Conservation (phyloP, 495 filamentous ascomycete species). For the Trichoderma gamsii region DNA sequence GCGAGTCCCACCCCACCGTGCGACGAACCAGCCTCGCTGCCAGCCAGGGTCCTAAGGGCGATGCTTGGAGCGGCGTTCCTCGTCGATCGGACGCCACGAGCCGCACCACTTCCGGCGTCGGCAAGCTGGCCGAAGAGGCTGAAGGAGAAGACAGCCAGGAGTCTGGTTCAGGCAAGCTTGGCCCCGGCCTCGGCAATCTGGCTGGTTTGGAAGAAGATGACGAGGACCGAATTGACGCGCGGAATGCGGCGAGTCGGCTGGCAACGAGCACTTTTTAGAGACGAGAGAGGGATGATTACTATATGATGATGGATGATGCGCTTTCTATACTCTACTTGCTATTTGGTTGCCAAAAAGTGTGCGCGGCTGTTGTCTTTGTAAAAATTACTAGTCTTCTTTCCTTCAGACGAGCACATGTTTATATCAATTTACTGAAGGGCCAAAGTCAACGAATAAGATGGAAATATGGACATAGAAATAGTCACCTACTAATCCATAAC, state of each 20-base stretch:
- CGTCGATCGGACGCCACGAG: slow-evolving; percentile 68
- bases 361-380: background rate
- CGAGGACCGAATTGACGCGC: slow-evolving; percentile 87
- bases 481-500: background rate
- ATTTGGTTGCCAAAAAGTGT: background rate
- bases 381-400: background rate
- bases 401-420: slow-evolving; percentile 6
- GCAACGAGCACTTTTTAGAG: slow-evolving; percentile 86
- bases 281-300: background rate
- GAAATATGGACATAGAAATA: background rate
- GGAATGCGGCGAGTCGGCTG: slow-evolving; percentile 88
- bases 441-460: background rate
- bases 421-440: background rate
- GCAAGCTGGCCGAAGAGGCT: slow-evolving; percentile 37
- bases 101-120: slow-evolving; percentile 64
- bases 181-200: slow-evolving; percentile 50
- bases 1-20: slow-evolving; percentile 73
- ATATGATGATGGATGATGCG: no score
- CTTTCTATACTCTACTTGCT: background rate
- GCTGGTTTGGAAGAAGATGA: slow-evolving; percentile 78
- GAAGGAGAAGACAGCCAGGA: slow-evolving; percentile 40
- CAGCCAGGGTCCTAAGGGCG: slow-evolving; percentile 90
- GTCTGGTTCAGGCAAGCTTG: slow-evolving; percentile 25
- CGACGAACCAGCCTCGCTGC: slow-evolving; percentile 72
- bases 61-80: slow-evolving; percentile 94